Percentiles rank a stretch among this genome's conserved stretches.
Conservation (phyloP, 148 eudicot species). For the Camellia lanceoleosa region DNA sequence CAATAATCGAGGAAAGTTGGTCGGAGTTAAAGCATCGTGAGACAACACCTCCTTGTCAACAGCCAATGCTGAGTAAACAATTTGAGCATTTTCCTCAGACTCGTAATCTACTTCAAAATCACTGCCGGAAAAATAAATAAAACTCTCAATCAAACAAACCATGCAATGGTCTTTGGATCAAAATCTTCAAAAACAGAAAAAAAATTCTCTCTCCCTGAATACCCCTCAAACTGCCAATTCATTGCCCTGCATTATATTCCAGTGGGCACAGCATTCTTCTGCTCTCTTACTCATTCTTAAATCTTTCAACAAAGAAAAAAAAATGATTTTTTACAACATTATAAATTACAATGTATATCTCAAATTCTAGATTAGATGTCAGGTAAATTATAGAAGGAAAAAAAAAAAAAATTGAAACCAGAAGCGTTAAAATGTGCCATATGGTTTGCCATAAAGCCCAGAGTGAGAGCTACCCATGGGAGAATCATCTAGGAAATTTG, state of each 20-base stretch:
- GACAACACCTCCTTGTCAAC: slow-evolving; percentile 78
- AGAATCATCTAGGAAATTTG: too few species aligned
- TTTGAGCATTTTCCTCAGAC: slow-evolving; percentile 60
- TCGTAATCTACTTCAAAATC: slow-evolving; percentile 80
- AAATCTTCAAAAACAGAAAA: not conserved
- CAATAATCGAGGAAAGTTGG: not conserved
- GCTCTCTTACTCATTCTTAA: not conserved
- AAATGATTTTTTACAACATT: not conserved
- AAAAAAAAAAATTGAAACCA: not conserved
- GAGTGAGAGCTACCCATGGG: not conserved
- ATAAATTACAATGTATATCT: not conserved
- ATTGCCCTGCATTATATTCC: not conserved
- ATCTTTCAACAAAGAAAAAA: not conserved
- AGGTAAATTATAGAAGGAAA: not conserved
- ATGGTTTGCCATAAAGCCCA: not conserved
- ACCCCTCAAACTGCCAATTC: not conserved
- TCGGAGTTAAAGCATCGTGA: slow-evolving; percentile 13
- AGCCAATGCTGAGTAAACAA: slow-evolving; percentile 67
- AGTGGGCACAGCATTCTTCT: not conserved
- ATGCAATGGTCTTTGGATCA: too few species aligned
- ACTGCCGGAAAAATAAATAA: slow-evolving; percentile 39
- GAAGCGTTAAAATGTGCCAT: not conserved
- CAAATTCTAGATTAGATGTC: not conserved
- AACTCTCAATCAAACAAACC: not conserved
- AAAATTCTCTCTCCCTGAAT: not conserved